Percentiles rank a stretch among this genome's conserved stretches.
phyloP scores from a whole-genome alignment of 2,329 filamentous ascomycete species.

The Biscogniauxia sp. region DNA sequence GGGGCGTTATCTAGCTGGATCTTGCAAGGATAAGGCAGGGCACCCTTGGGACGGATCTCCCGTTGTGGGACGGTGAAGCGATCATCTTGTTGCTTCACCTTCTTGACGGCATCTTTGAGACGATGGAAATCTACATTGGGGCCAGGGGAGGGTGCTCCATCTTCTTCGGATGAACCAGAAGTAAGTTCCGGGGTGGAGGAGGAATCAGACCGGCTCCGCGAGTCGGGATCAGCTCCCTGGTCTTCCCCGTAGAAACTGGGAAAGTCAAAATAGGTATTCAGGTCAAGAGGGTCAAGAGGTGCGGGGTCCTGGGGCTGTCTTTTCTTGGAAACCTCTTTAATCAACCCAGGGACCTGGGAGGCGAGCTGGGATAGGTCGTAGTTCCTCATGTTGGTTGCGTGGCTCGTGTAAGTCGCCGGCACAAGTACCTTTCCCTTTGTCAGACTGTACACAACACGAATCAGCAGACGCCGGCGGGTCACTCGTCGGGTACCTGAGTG shows the following conservation, averaged over 20 bases:
- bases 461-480: constrained; percentile 33
- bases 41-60: constrained; percentile 31
- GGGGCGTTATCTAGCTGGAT: constrained; percentile 28
- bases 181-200: constrained; percentile 34
- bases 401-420: constrained; percentile 34
- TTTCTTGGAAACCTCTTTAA: constrained; percentile 28
- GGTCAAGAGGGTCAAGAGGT: constrained; percentile 21
- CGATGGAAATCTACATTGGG: constrained; percentile 26
- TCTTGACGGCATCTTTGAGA: constrained; percentile 26
- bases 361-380: constrained; percentile 30
- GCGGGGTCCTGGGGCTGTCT: constrained; percentile 22
- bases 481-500: constrained; percentile 33
- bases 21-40: constrained; percentile 26
- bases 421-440: constrained; percentile 31
- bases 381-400: constrained; percentile 31
- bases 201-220: constrained; percentile 31
- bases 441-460: constrained; percentile 34
- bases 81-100: constrained; percentile 33
- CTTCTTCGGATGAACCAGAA: constrained; percentile 32
- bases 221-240: constrained; percentile 28
- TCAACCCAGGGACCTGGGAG: constrained; percentile 29
- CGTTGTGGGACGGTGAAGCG: constrained; percentile 30
- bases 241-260: constrained; percentile 25
- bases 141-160: constrained; percentile 30
- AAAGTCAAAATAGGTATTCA: constrained; percentile 31